Base-by-base conservation (phyloP, 768 basidiomycete species). In the Tulasnella sp. region DNA sequence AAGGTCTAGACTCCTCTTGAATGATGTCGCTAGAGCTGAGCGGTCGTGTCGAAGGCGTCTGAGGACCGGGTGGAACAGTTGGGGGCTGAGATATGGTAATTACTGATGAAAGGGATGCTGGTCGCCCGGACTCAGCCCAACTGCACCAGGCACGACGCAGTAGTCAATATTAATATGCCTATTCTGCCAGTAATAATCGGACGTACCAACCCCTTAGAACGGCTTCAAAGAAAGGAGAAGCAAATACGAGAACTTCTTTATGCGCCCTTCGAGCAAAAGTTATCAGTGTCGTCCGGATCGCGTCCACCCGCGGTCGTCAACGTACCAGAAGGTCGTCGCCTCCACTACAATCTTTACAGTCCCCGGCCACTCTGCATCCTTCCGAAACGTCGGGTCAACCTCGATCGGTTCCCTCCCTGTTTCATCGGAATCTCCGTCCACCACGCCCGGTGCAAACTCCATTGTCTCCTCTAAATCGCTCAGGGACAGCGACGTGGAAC, bases 181-280 rank as follows among this genome's bases (percentile, higher is more conserved):
- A 29, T 20, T 23, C 71, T n/a, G 18, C 18, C 15, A 13, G 32
- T 35, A 2, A 18, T 23, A 32, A 81, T 70, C 26, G 15, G 37
- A 37, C 84, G 79, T 80, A 85, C 85, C 81, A 81, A 37, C 95
- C 95, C 81, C 93, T 93, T 70, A 97, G 86, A 11, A 94, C 91
- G 23, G 93, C 94, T 84, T 96, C 92, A 83, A 97, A 97, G 87
- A 97, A 97, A 0, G 95, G 94, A n/a, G 94, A 96, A 5, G 95
- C 92, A 82, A 95, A 97, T 84, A 91, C 92, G 7, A 97, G 86
- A 39, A 97, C 90, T 82, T 96, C 95, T 83, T 94, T 95, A 85
- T 97, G 95, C 0, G 92, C 92, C 93, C 93, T 95, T 82, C 69
- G 69, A 51, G 57, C 40, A 46, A 73, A 80, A 48, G 81, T 61